Percentiles rank a stretch among this genome's conserved stretches.
Conservation (phyloP, 106 monocot species). For the Ottelia alismoides region DNA sequence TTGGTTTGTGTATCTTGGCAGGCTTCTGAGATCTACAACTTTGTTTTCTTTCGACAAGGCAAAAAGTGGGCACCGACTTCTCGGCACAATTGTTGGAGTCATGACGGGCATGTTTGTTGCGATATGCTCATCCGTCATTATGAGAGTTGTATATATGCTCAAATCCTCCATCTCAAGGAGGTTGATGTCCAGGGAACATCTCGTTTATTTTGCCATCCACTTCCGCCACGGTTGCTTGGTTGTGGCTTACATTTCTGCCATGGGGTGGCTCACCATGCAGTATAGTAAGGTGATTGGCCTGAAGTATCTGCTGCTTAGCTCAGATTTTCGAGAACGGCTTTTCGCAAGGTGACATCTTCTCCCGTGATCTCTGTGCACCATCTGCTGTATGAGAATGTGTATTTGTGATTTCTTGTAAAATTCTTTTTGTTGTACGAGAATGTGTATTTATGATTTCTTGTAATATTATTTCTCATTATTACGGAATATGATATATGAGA, state of each 20-base stretch:
- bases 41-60: slow-evolving; percentile 14
- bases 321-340: too few relatives aligned
- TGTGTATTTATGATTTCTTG: too few relatives aligned
- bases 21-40: not conserved
- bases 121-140: slow-evolving; percentile 13
- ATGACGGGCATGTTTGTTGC: slow-evolving; percentile 40
- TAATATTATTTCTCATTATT: too few relatives aligned
- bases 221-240: slow-evolving; percentile 42
- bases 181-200: slow-evolving; percentile 15
- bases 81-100: slow-evolving; percentile 22
- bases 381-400: too few relatives aligned
- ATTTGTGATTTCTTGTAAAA: too few relatives aligned
- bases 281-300: slow-evolving; percentile 57
- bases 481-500: too few relatives aligned
- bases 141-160: slow-evolving; percentile 9
- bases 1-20: too few relatives aligned
- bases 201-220: slow-evolving; percentile 3
- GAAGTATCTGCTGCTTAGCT: slow-evolving; percentile 35
- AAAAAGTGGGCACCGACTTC: slow-evolving; percentile 2
- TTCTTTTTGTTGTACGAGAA: too few relatives aligned
- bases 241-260: slow-evolving; percentile 47
- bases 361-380: too few relatives aligned
- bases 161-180: slow-evolving; percentile 7
- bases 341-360: too few relatives aligned
- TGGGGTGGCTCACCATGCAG: slow-evolving; percentile 60